These are phyloP conservation scores for Fusarium sp. DNA, from an alignment of 2,329 filamentous ascomycete genomes.

Conservation along the genomic window DNA sequence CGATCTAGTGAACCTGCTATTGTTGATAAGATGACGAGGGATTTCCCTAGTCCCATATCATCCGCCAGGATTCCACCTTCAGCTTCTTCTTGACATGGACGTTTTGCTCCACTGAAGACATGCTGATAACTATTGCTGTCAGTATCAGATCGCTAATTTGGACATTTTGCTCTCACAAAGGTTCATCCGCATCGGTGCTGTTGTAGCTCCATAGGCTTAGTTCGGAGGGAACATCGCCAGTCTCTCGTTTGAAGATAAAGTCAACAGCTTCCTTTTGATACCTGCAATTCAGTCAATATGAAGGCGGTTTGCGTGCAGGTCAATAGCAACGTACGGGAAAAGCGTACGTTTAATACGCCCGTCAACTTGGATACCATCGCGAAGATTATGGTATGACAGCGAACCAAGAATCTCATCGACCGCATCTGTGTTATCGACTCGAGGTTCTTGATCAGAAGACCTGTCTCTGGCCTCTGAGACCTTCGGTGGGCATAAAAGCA, in stretches of 20 bases:
- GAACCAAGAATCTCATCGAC: not conserved
- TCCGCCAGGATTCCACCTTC: not conserved
- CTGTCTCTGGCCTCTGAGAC: rapidly evolving
- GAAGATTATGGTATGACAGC: not conserved
- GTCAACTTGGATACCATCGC: not conserved
- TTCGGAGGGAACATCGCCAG: not conserved
- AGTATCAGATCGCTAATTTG: rapidly evolving
- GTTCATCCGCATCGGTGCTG: not conserved
- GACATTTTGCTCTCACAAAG: rapidly evolving
- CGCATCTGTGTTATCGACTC: rapidly evolving
- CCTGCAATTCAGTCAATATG: rapidly evolving
- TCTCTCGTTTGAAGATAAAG: not conserved
- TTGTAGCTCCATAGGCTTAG: not conserved
- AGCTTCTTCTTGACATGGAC: not conserved
- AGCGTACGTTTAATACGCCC: rapidly evolving
- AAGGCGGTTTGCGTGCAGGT: too few relatives aligned
- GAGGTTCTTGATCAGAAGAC: rapidly evolving
- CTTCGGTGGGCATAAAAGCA: rapidly evolving
- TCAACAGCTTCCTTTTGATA: not conserved
- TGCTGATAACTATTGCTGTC: rapidly evolving
- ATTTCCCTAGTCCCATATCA: not conserved
- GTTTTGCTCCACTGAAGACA: not conserved
- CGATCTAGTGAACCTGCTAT: not conserved
- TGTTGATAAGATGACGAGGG: not conserved
- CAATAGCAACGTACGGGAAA: not conserved